These are phyloP conservation scores for Sindora glabra DNA, from an alignment of 306 rosid species.

Conservation along the genomic window DNA sequence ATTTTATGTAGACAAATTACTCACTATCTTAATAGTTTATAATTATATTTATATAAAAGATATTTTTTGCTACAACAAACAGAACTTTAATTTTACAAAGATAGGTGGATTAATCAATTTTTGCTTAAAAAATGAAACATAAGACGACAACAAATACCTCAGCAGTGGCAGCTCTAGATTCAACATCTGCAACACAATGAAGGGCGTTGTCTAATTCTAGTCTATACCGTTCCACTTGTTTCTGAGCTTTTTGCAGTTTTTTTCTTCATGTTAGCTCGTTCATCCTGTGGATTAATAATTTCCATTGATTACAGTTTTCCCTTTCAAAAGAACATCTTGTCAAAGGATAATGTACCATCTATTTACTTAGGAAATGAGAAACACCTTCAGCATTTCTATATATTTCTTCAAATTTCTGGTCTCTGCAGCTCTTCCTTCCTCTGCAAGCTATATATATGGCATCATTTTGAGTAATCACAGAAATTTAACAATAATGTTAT, in stretches of 20 bases:
- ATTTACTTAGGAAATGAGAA: background rate
- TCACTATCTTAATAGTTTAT: too few species aligned
- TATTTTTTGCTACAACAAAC: too few species aligned
- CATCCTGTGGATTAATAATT: background rate
- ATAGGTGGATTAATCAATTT: too few species aligned
- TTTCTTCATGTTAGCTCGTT: background rate
- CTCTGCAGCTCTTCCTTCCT: constrained; percentile 13
- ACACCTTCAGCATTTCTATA: constrained; percentile 16
- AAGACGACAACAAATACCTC: background rate
- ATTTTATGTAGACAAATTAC: too few species aligned
- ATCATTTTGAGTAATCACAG: background rate
- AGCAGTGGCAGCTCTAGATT: background rate
- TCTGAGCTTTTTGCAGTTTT: background rate
- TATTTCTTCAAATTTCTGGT: constrained; percentile 19
- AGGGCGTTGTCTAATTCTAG: background rate
- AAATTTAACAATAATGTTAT: background rate
- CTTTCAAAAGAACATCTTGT: background rate
- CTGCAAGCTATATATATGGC: constrained; percentile 16
- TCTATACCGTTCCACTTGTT: background rate
- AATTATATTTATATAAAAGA: too few species aligned
- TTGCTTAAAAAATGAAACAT: too few species aligned
- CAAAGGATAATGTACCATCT: background rate
- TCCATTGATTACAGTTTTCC: background rate
- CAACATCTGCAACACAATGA: background rate
- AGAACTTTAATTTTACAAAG: too few species aligned